Percentiles rank a stretch among this genome's conserved stretches.
These are phyloP conservation scores for Phanerochaete carnosa DNA, from an alignment of 768 basidiomycete genomes.

Conservation along the genomic window DNA sequence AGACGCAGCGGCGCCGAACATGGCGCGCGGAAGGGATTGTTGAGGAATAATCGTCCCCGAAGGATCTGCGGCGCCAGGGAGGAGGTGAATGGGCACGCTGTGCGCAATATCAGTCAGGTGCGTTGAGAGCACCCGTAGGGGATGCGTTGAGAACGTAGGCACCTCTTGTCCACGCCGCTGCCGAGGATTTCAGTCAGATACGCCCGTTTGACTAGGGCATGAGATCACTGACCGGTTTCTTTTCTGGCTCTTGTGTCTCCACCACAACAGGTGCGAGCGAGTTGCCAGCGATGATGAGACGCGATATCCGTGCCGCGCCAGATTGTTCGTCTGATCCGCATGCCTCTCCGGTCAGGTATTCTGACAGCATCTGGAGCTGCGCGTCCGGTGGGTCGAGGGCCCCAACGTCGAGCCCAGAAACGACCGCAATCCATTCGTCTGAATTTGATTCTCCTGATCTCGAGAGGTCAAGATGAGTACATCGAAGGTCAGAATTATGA, in stretches of 20 bases:
- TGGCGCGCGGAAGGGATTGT: slow-evolving; percentile 86
- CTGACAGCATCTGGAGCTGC: slow-evolving; percentile 81
- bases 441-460: slow-evolving; percentile 14
- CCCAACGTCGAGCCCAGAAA: slow-evolving; percentile 85
- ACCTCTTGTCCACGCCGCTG: slow-evolving; percentile 69
- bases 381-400: slow-evolving; percentile 58
- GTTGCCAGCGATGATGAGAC: slow-evolving; percentile 89
- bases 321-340: slow-evolving; percentile 67
- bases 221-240: slow-evolving; percentile 49
- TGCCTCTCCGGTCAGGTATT: slow-evolving; percentile 83
- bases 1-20: slow-evolving; percentile 68
- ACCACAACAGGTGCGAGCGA: slow-evolving; percentile 58
- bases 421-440: slow-evolving; percentile 79
- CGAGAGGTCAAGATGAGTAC: neutral
- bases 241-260: slow-evolving; percentile 35
- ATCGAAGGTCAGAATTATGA: neutral
- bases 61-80: slow-evolving; percentile 88
- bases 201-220: neutral
- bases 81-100: slow-evolving; percentile 79
- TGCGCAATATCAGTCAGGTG: slow-evolving; percentile 74
- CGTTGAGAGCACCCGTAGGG: slow-evolving; percentile 63
- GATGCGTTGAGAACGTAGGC: slow-evolving; percentile 69
- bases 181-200: neutral
- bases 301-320: slow-evolving; percentile 68
- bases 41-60: slow-evolving; percentile 89